A percentile compares a stretch with the other conserved stretches of the same genome.
These are phyloP conservation scores for Microcera coccophila DNA, from an alignment of 2,329 filamentous ascomycete species.

Conservation along the genomic window DNA sequence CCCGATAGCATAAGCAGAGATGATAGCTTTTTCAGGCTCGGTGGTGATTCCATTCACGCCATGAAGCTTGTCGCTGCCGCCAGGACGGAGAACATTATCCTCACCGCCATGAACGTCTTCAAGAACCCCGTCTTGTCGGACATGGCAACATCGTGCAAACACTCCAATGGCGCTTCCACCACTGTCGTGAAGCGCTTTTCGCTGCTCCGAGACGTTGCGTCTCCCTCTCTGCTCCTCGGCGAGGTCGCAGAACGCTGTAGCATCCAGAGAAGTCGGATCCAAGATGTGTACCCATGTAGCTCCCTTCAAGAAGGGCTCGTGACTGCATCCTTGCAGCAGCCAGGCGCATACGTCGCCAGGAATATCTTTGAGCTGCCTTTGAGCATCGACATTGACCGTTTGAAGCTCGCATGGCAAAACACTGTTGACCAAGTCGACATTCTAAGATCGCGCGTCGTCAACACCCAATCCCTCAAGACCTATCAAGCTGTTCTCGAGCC, in stretches of 20 bases:
- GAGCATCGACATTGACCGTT: slow-evolving; percentile 1
- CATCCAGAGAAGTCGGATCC: no score
- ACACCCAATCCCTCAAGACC: slow-evolving; percentile 9
- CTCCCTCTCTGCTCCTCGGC: slow-evolving; percentile 3
- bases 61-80: not conserved
- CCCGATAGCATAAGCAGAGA: not conserved
- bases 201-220: slow-evolving; percentile 3
- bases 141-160: slow-evolving; percentile 3
- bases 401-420: slow-evolving; percentile 22
- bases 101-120: not conserved
- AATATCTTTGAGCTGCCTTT: slow-evolving; percentile 17
- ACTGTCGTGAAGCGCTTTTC: slow-evolving; percentile 2
- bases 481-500: slow-evolving; percentile 17
- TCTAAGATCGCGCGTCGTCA: slow-evolving; percentile 23
- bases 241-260: slow-evolving; percentile 12
- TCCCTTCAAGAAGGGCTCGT: no score
- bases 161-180: not conserved
- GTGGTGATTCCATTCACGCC: not conserved
- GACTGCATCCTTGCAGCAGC: slow-evolving; percentile 12
- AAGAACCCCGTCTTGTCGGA: slow-evolving; percentile 6
- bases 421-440: slow-evolving; percentile 17
- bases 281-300: no score
- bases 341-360: slow-evolving; percentile 18
- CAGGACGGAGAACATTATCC: not conserved
- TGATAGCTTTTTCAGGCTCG: not conserved